These are phyloP conservation scores for Lunularia cruciata DNA, from an alignment of 225 moss, liverwort and hornwort species.

Conservation along the genomic window DNA sequence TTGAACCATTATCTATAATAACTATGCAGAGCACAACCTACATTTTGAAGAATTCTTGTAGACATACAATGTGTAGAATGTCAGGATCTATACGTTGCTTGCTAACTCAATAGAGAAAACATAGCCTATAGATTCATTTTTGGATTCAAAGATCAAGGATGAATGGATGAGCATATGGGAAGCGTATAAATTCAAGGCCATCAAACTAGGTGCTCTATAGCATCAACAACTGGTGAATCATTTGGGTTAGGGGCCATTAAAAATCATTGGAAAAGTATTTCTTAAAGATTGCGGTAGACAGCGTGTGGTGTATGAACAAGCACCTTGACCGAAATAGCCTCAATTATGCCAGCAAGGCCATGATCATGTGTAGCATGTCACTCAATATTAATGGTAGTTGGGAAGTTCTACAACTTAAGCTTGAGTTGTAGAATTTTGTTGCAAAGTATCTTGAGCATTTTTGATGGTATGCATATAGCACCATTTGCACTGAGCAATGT, in stretches of 20 bases:
- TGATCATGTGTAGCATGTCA: neutral
- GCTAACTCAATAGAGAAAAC: neutral
- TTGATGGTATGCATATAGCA: no score
- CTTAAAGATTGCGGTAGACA: neutral
- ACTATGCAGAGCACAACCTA: no score
- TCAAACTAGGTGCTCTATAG: neutral
- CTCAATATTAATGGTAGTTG: neutral
- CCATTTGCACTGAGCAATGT: no score
- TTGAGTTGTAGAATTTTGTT: neutral
- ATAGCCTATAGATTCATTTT: neutral
- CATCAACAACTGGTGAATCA: neutral
- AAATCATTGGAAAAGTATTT: conserved; percentile 1
- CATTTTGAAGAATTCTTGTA: no score
- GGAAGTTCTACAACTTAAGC: neutral
- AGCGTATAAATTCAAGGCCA: neutral
- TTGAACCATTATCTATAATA: no score
- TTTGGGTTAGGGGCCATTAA: neutral
- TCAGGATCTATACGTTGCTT: neutral
- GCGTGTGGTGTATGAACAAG: neutral
- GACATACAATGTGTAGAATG: no score
- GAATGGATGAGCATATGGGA: neutral
- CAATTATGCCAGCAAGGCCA: neutral
- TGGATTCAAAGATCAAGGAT: neutral
- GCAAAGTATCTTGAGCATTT: neutral
- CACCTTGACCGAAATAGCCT: neutral